Conservation (phyloP, 164 flowering plant genomes). For the Vitis cinerea region DNA sequence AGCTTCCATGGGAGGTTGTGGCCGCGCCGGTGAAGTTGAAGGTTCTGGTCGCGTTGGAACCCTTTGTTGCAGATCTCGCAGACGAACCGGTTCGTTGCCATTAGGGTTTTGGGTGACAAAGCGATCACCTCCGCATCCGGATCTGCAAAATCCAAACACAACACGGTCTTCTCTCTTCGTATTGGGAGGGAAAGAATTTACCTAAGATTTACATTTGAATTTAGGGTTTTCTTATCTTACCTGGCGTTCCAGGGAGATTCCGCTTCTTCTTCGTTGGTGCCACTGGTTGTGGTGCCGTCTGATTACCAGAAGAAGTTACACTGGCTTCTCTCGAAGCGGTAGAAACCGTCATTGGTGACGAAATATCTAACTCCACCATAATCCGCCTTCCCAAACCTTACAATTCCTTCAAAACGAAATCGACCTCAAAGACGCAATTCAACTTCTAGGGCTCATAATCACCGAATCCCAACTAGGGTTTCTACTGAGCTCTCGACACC, state of each 20-base stretch:
- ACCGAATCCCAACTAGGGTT: neutral
- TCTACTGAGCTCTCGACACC: neutral
- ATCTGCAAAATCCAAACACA: slow-evolving; percentile 38
- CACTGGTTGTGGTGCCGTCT: slow-evolving; percentile 12
- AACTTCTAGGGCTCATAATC: neutral
- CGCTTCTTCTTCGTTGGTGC: slow-evolving; percentile 56
- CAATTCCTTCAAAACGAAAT: neutral
- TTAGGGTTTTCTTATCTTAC: slow-evolving; percentile 23
- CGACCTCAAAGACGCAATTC: neutral
- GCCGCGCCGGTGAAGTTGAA: slow-evolving; percentile 74
- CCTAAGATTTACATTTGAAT: neutral
- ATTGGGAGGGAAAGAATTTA: neutral
- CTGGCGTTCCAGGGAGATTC: slow-evolving; percentile 87
- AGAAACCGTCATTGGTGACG: slow-evolving; percentile 37
- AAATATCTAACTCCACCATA: slow-evolving; percentile 35
- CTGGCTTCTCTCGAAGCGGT: slow-evolving; percentile 55
- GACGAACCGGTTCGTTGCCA: slow-evolving; percentile 73
- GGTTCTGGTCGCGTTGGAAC: slow-evolving; percentile 73
- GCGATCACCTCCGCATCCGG: slow-evolving; percentile 81
- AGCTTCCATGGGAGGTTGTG: slow-evolving; percentile 83
- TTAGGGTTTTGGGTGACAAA: slow-evolving; percentile 60
- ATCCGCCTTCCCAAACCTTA: slow-evolving; percentile 2
- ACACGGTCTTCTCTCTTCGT: too few species aligned
- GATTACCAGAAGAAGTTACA: slow-evolving; percentile 36
- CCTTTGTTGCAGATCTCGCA: slow-evolving; percentile 85